Conservation (phyloP, 2,329 filamentous ascomycete species). For the Chaetomium globosum region DNA sequence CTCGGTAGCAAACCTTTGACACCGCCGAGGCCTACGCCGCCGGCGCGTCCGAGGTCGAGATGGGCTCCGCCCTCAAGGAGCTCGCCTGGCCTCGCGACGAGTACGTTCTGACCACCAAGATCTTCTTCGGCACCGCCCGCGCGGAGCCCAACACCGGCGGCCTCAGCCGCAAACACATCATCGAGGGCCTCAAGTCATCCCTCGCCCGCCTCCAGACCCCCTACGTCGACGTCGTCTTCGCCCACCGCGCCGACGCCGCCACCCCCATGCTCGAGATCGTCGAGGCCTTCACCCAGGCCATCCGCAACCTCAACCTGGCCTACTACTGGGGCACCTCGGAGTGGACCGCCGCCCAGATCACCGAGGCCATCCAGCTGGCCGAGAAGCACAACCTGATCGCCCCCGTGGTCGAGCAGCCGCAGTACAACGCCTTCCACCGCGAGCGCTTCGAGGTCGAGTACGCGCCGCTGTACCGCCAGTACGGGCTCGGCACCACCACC, state of each 20-base stretch:
- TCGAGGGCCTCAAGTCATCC: conserved; percentile 61
- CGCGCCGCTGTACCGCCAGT: conserved; percentile 58
- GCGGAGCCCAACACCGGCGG: conserved; percentile 60
- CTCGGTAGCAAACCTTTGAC: conserved; percentile 52
- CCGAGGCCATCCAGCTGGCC: conserved; percentile 58
- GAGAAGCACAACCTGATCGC: conserved; percentile 63
- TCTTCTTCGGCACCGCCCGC: conserved; percentile 55
- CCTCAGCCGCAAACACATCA: conserved; percentile 53
- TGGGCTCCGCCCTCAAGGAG: conserved; percentile 56
- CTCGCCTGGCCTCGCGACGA: conserved; percentile 57
- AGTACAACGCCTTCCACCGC: conserved; percentile 65
- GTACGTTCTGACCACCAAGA: conserved; percentile 57
- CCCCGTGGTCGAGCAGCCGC: conserved; percentile 51
- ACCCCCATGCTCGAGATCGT: conserved; percentile 66
- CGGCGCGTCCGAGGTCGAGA: conserved; percentile 54
- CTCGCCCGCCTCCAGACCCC: conserved; percentile 60
- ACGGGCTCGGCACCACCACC: conserved; percentile 57
- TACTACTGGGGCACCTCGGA: conserved; percentile 68
- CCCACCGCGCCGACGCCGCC: conserved; percentile 59
- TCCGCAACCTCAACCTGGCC: conserved; percentile 58
- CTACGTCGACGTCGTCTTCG: conserved; percentile 67
- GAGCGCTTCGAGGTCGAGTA: conserved; percentile 65
- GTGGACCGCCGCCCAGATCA: conserved; percentile 62
- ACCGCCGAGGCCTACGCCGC: conserved; percentile 54
- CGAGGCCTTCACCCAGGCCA: conserved; percentile 51